These are phyloP conservation scores for Hanseniaspora gamundiae DNA, from an alignment of 1,139 yeast genomes.

Conservation along the genomic window DNA sequence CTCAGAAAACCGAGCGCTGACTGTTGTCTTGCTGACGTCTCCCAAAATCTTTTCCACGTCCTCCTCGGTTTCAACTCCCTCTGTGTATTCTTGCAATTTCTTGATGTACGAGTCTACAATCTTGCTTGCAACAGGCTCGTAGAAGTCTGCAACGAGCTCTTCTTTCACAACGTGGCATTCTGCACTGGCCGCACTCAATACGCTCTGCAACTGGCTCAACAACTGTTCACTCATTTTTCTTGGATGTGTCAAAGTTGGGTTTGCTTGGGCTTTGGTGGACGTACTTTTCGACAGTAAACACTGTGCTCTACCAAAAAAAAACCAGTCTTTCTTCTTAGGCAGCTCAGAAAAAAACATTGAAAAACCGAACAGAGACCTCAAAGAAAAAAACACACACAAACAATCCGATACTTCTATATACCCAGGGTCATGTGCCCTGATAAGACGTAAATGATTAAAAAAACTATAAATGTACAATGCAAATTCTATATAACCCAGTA, in stretches of 20 bases:
- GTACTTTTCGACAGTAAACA: too few species aligned
- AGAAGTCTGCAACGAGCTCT: conserved; percentile 35
- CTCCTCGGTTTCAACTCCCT: conserved; percentile 11
- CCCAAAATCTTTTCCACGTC: conserved; percentile 19
- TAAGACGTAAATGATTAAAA: not conserved
- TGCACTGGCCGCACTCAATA: conserved; percentile 20
- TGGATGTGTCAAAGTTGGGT: too few species aligned
- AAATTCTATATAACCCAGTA: not conserved
- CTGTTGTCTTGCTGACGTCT: conserved; percentile 22
- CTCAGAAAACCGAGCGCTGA: conserved; percentile 24
- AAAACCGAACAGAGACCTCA: too few species aligned
- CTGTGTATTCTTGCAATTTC: conserved; percentile 22
- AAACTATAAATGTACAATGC: not conserved
- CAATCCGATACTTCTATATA: too few species aligned
- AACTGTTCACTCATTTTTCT: conserved; percentile 3
- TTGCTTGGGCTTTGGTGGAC: too few species aligned
- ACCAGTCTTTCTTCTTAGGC: too few species aligned
- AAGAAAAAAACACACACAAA: too few species aligned
- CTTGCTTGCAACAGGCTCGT: conserved; percentile 32
- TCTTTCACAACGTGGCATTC: conserved; percentile 29
- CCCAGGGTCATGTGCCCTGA: too few species aligned
- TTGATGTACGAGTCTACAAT: conserved; percentile 33
- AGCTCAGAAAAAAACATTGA: not conserved
- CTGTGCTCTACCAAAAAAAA: too few species aligned
- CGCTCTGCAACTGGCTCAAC: conserved; percentile 13